These are phyloP conservation scores for Pichia sp. DNA, from an alignment of 1,139 yeast genomes.

Conservation along the genomic window DNA sequence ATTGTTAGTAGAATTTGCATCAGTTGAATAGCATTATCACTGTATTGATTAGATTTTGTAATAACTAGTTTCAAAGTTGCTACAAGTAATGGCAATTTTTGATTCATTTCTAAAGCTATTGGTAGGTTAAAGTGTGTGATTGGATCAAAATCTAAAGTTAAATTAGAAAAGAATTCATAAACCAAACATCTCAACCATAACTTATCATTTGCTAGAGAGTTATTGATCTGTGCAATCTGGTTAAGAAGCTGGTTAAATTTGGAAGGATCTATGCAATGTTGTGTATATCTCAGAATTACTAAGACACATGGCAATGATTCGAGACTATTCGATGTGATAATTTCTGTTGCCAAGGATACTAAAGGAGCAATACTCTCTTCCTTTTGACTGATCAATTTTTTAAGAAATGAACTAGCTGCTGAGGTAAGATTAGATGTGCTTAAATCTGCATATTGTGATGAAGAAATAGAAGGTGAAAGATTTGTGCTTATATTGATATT, in stretches of 20 bases:
- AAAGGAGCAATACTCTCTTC: slow-evolving; percentile 3
- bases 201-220: not conserved
- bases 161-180: slow-evolving; percentile 11
- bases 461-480: not conserved
- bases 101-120: slow-evolving; percentile 3
- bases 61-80: slow-evolving; percentile 12
- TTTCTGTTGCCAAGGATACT: slow-evolving; percentile 11
- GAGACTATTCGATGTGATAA: slow-evolving; percentile 39
- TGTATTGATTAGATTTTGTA: slow-evolving; percentile 4
- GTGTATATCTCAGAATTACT: slow-evolving; percentile 41
- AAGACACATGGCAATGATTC: slow-evolving; percentile 36
- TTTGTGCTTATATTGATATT: slow-evolving; percentile 64
- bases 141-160: slow-evolving; percentile 2
- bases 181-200: slow-evolving; percentile 31
- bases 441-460: not conserved
- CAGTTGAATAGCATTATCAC: slow-evolving; percentile 22
- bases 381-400: slow-evolving; percentile 2
- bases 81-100: slow-evolving; percentile 13
- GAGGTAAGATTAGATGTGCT: slow-evolving; percentile 2
- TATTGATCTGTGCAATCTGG: slow-evolving; percentile 4
- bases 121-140: slow-evolving; percentile 1
- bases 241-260: slow-evolving; percentile 22
- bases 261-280: slow-evolving; percentile 31
- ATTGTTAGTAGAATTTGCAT: slow-evolving; percentile 47
- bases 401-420: slow-evolving; percentile 3